Evolutionary conservation across 768 basidiomycete genomes (phyloP), one percentile per base, ranked within the genome.

Genomic region (Hysterangium stoloniferum): DNA sequence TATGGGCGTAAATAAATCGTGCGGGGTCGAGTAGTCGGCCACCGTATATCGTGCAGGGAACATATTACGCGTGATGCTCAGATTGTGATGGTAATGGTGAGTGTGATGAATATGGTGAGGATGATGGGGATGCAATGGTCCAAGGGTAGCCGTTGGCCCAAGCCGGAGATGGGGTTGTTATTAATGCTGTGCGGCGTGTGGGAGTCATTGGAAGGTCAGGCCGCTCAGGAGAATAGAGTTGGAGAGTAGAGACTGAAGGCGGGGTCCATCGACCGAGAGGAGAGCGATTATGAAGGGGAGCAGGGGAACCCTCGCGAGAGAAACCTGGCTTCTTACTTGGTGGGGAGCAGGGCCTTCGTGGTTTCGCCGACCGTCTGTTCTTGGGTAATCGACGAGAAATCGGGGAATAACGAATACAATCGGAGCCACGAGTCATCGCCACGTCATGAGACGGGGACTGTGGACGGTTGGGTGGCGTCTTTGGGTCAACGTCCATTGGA

Each of bases 11-110:
- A 42, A 51, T 25, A 48, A 15, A 35, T 48, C 47, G 47, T 48
- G 15, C 25, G 37, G 37, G 38, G 41, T 29, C 49, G 49, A 51
- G 32, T 51, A 51, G 49, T 51, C 49, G 49, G 33, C 41, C 49
- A 31, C 37, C 49, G 38, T 6, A 51, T 32, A 51, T 51, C 29
- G 35, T 40, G 49, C 28, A 31, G 15, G 28, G 44, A 45, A 25
- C 15, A 45, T 19, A 45, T 45, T 45, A 45, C 28, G 44, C 29
- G n/a, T 29, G 44, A 33, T 45, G 29, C 33, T 31, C 22, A 17
- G 44, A 28, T 15, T 42, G 41, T 2, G 41, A 27, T 42, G 19
- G 44, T 41, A 22, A 17, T 28, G 24, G 29, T 4, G 47, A 48
- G 24, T 51, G 49, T n/a, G 38, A 28, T 28, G 49, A 35, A 32